Percentiles rank a stretch among this genome's conserved stretches.
Conservation (phyloP, 2,329 filamentous ascomycete species). For the Aspergillus novofumigatus region DNA sequence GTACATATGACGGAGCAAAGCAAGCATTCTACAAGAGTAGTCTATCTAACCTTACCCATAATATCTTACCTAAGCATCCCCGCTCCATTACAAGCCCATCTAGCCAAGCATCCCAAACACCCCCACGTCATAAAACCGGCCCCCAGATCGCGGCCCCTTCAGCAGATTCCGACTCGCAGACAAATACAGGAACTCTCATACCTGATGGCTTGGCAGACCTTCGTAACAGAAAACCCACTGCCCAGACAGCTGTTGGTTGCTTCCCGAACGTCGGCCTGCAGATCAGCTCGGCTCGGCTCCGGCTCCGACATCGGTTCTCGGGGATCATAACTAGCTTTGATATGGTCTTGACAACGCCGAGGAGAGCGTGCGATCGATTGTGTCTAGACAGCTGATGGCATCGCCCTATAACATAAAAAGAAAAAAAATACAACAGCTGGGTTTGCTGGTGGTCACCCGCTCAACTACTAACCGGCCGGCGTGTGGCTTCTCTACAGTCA, state of each 20-base stretch:
- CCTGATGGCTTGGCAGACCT: constrained; percentile 22
- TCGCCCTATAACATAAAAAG: no score
- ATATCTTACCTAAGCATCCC: no score
- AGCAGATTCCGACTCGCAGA: constrained; percentile 23
- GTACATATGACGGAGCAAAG: neutral
- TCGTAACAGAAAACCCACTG: constrained; percentile 10
- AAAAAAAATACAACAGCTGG: no score
- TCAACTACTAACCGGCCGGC: no score
- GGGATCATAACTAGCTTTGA: neutral
- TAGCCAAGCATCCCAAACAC: constrained; percentile 10
- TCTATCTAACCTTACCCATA: no score
- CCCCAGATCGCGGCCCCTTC: constrained; percentile 31
- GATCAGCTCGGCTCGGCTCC: neutral
- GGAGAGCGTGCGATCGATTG: constrained; percentile 24
- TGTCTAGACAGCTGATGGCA: constrained; percentile 20
- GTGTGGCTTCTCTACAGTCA: no score
- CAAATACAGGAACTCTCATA: constrained; percentile 27
- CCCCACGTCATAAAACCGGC: constrained; percentile 26
- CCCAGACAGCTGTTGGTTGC: neutral
- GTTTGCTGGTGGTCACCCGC: no score
- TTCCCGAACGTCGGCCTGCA: neutral
- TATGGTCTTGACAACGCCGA: constrained; percentile 4
- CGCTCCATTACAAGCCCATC: neutral
- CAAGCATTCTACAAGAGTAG: no score
- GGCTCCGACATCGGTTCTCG: neutral